Conservation (phyloP, 305 asterid species). For the Solanum chacoense region DNA sequence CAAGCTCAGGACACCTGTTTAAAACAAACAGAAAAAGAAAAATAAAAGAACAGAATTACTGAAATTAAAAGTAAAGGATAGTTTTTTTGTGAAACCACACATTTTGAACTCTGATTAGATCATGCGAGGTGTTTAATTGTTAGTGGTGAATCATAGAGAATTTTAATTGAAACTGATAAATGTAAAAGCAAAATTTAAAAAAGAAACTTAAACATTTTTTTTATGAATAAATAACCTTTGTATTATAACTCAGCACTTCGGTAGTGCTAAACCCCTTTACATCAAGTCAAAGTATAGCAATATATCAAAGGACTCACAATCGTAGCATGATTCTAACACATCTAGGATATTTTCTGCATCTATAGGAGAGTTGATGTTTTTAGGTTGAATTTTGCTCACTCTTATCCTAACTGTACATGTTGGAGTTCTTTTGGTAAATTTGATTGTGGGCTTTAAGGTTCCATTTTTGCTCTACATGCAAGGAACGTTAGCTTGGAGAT, state of each 20-base stretch:
- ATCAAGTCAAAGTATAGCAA: too few relatives aligned
- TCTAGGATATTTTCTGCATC: too few relatives aligned
- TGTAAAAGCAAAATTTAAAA: neutral
- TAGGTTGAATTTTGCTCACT: neutral
- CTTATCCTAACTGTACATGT: neutral
- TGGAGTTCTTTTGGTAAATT: neutral
- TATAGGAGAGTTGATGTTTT: neutral
- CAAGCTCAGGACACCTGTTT: neutral
- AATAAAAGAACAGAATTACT: neutral
- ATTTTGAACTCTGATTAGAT: neutral
- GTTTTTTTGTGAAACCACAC: neutral
- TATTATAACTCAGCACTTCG: too few relatives aligned
- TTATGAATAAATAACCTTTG: too few relatives aligned
- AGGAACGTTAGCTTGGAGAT: neutral
- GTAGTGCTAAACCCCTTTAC: too few relatives aligned
- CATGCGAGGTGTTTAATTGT: neutral
- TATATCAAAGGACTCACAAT: too few relatives aligned
- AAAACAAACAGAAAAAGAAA: neutral
- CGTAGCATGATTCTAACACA: too few relatives aligned
- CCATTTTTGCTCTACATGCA: neutral
- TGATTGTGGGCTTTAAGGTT: neutral
- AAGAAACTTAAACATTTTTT: neutral
- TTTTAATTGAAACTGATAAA: neutral
- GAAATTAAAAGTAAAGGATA: neutral
- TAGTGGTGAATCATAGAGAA: neutral